Evolutionary conservation across 176 grass and related monocot species (phyloP), one percentile per base, ranked within the genome.

Genomic region (Carex myosuroides): DNA sequence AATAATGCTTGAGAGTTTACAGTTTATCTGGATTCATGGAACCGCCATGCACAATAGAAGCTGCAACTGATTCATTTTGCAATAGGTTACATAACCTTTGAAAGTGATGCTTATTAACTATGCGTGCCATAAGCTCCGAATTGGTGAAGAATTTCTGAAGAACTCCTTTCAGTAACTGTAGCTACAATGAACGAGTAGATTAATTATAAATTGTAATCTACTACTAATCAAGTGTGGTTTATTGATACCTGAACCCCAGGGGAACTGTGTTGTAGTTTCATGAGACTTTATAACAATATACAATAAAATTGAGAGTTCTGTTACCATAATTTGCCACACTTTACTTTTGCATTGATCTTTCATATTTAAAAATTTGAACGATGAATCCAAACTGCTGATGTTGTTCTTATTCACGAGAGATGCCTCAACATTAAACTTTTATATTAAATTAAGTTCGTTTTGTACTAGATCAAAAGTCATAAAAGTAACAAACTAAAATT

Each of bases 91-190:
- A 80, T 12, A 99, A 88, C 81, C 96, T 90, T 58, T 89, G 41
- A 60, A 95, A 99, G 54, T 99, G 91, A 44, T 89, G 83, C 48
- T 56, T 37, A 63, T 95, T 99, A 58, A 95, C 87, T 35, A 99
- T 94, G 52, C 88, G 86, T 12, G 91, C 80, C 80, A 92, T 84
- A 29, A 72, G 29, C 2, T 92, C 93, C 0, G 35, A 1, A 1
- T 48, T 73, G 6, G 44, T 54, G 60, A 84, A 90, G 56, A 90
- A 92, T 48, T 79, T 94, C 85, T 85, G 85, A 42, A 95, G 55
- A 63, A 88, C 93, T 65, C 80, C 88, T 59, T 89, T 99, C 64
- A 99, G 87, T 84, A 89, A 8, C 64, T 88, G 89, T 73, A 99
- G 63, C 95, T 98, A 84, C 33, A 85, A 32, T 33, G 21, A 83